Evolutionary conservation across 768 basidiomycete species (phyloP).

Genomic region (Mycena vitilis): DNA sequence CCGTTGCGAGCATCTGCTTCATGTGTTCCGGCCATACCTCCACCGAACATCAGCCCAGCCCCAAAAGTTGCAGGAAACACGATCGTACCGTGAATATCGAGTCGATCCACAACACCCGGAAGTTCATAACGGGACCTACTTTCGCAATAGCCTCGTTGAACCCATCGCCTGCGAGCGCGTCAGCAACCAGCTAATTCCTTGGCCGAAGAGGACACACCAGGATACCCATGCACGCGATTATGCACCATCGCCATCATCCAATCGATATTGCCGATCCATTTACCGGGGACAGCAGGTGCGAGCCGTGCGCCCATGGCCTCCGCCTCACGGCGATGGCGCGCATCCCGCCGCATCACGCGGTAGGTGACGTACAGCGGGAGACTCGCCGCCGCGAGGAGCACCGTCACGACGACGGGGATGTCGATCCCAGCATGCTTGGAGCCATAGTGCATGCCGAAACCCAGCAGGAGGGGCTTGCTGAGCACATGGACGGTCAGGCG

Average conservation of each 20-base stretch:
- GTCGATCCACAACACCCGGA: no score
- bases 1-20: no score
- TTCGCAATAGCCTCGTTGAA: no score
- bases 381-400: slow-evolving; percentile 21
- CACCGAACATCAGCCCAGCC: no score
- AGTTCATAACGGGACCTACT: no score
- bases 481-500: slow-evolving; percentile 10
- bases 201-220: slow-evolving; percentile 36
- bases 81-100: no score
- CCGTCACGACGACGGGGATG: slow-evolving; percentile 19
- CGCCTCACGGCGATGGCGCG: slow-evolving; percentile 27
- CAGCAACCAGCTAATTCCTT: neutral
- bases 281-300: slow-evolving; percentile 34
- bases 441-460: slow-evolving; percentile 17
- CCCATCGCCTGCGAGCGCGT: neutral
- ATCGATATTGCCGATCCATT: slow-evolving; percentile 43
- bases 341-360: slow-evolving; percentile 3
- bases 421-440: neutral
- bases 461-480: slow-evolving; percentile 25
- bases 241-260: slow-evolving; percentile 36
- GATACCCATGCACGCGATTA: slow-evolving; percentile 46
- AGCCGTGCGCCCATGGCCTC: slow-evolving; percentile 42
- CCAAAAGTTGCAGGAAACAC: no score
- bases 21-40: no score
- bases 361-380: slow-evolving; percentile 25